Base-by-base conservation (phyloP, 75 land plant species). In the Selaginella tamariscina region DNA sequence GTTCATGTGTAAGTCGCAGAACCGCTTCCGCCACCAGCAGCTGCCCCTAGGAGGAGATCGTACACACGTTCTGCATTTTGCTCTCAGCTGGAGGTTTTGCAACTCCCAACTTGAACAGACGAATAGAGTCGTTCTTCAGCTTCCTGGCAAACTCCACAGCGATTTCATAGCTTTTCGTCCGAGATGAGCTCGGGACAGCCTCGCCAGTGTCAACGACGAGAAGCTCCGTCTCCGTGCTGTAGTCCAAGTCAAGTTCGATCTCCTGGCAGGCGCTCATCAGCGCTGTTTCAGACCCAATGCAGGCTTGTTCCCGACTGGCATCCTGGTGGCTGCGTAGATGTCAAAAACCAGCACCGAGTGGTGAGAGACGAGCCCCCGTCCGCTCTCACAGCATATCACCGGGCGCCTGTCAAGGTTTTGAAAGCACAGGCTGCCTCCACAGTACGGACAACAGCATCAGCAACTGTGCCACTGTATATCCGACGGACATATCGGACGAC, bases 341-440 rank as follows among this genome's bases (percentile, higher is more conserved):
- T 92, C 95, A 54, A 92, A 92, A 0, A 92, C 68, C 13, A 92
- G 75, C 15, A 92, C 76, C 1, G 97, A 92, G 68, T 92, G 97
- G 64, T 92, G 97, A 13, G 97, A 92, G 26, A 92, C 97, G 2
- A 92, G 75, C 0, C 85, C 97, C 0, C 97, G 78, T 2, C 97
- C 97, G 32, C 97, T 92, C 77, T 92, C 97, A 65, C 95, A 87
- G 74, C 85, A 82, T 23, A 92, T 32, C 5, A 81, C 65, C 0
- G 97, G 97, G 82, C 83, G 1, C 49, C 54, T 20, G 54, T 49
- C n/a, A n/a, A n/a, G 1, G 71, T 65, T 60, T 84, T 82, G 67
- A 74, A 73, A 18, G 74, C 75, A 33, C 96, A 89, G 1, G 84
- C 87, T 8, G 1, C 24, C 66, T 65, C 69, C 0, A 92, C 71